Base-by-base conservation (phyloP, 2,329 filamentous ascomycete genomes). In the Hortaea werneckii region DNA sequence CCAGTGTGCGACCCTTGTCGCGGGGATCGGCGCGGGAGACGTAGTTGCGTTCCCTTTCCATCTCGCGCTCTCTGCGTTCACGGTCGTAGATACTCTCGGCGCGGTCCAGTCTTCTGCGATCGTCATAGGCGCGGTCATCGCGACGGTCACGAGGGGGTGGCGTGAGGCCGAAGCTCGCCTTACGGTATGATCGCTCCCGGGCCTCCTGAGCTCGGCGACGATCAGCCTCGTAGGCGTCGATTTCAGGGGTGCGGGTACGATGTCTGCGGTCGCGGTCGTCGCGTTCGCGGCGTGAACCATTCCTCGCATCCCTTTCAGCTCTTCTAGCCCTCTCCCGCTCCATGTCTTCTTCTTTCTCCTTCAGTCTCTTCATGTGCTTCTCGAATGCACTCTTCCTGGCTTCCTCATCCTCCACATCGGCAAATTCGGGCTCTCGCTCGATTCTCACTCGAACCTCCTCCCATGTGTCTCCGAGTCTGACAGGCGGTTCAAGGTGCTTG, bases 171-270 rank as follows among this genome's bases (percentile, higher is more conserved):
- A 60, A 62, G 4, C 55, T 59, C 39, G 79, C 74, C 69, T 92
- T 94, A 65, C 87, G 82, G 68, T 95, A 94, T 58, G 94, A 89
- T 54, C 89, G 84, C 69, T 96, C 94, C 41, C 94, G 83, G 62
- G 95, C 89, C 47, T 89, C 88, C 61, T 92, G 89, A 38, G 90
- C 90, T 65, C 90, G 92, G 59, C 88, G 84, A 54, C 92, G 82
- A 63, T 98, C 92, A 49, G 89, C 92, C 67, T 96, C 92, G 66
- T 98, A 98, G 20, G 87, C 80, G 68, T 98, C 89, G 47, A 80
- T 79, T 66, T 96, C 92, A 58, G 88, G 87, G 62, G 86, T 94
- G 57, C 79, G 78, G 57, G 86, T 75, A 54, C 71, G 71, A 37
- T 66, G 62, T 37, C 44, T 39, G 27, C 60, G 60, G 47, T 58